Evolutionary conservation across 2,329 filamentous ascomycete species (phyloP).

Genomic region (Aspergillus uvarum): DNA sequence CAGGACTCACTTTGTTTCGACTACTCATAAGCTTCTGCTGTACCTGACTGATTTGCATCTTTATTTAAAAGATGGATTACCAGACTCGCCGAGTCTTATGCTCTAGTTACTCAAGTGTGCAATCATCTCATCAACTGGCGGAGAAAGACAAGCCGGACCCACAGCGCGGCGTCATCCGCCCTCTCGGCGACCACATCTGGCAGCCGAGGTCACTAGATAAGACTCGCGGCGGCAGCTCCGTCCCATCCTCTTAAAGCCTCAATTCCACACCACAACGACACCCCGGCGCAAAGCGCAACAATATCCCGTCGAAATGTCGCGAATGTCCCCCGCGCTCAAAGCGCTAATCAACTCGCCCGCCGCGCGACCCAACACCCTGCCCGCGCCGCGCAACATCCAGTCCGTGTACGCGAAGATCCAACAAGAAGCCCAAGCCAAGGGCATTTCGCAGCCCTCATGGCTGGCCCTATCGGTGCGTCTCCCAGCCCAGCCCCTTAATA

Average conservation of each 20-base stretch:
- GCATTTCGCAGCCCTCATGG: slow-evolving; percentile 65
- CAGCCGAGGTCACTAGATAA: not conserved
- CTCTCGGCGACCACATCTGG: not conserved
- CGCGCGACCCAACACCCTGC: slow-evolving; percentile 63
- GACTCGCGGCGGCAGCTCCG: not conserved
- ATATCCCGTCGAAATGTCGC: slow-evolving; percentile 57
- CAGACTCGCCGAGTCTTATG: no score
- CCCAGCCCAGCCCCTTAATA: not conserved
- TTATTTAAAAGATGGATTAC: no score
- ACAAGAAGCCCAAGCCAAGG: slow-evolving; percentile 60
- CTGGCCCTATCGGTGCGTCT: slow-evolving; percentile 60
- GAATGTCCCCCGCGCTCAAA: slow-evolving; percentile 70
- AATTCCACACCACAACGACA: no score
- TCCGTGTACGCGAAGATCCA: slow-evolving; percentile 66
- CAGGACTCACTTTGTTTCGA: no score
- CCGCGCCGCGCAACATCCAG: slow-evolving; percentile 63
- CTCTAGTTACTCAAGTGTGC: no score
- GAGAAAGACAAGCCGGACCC: not conserved
- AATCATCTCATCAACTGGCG: not conserved
- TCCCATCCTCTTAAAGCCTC: not conserved
- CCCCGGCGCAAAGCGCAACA: no score
- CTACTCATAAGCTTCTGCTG: no score
- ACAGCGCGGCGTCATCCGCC: not conserved
- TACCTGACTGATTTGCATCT: no score
- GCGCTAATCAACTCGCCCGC: slow-evolving; percentile 70